A percentile compares a stretch with the other conserved stretches of the same genome.
Evolutionary conservation across 2,329 filamentous ascomycete species (phyloP).

Genomic region (Aspergillaceae sp.): DNA sequence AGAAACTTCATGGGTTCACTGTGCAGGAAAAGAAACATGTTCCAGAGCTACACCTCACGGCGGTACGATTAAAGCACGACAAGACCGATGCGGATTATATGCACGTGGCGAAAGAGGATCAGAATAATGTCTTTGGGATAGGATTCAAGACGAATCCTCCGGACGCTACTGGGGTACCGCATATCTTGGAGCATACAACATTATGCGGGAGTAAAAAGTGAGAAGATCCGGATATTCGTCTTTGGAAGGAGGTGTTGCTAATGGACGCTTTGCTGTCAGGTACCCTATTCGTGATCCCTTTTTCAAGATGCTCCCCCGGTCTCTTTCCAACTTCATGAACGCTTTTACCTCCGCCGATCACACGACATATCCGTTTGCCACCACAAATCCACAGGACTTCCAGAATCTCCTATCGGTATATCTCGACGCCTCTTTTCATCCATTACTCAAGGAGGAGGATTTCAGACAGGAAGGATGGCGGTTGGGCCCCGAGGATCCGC

Average conservation of each 20-base stretch:
- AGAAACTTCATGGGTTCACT: conserved; percentile 89
- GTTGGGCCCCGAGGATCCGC: conserved; percentile 82
- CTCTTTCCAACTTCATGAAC: conserved; percentile 99
- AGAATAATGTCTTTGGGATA: conserved; percentile 99
- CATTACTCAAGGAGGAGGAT: conserved; percentile 79
- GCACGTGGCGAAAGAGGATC: conserved; percentile 87
- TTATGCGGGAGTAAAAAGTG: conserved; percentile 91
- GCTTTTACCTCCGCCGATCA: conserved; percentile 94
- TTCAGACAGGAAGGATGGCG: conserved; percentile 97
- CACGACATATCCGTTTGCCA: conserved; percentile 96
- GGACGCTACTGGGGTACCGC: conserved; percentile 89
- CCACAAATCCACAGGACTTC: conserved; percentile 90
- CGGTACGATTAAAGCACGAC: conserved; percentile 82
- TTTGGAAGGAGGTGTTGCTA: conserved; percentile 1
- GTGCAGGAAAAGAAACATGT: conserved; percentile 83
- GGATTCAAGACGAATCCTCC: conserved; percentile 99
- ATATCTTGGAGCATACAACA: conserved; percentile 96
- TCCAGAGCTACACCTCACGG: conserved; percentile 85
- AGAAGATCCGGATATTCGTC: conserved; percentile 10
- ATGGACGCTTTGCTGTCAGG: conserved; percentile 37
- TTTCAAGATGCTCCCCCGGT: conserved; percentile 98
- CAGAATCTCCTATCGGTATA: conserved; percentile 95
- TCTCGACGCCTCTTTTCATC: conserved; percentile 85
- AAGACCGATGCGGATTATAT: conserved; percentile 94
- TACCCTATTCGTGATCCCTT: conserved; percentile 98